phyloP scores from a whole-genome alignment of 441 rosid genomes.

The Jatropha multifida region DNA sequence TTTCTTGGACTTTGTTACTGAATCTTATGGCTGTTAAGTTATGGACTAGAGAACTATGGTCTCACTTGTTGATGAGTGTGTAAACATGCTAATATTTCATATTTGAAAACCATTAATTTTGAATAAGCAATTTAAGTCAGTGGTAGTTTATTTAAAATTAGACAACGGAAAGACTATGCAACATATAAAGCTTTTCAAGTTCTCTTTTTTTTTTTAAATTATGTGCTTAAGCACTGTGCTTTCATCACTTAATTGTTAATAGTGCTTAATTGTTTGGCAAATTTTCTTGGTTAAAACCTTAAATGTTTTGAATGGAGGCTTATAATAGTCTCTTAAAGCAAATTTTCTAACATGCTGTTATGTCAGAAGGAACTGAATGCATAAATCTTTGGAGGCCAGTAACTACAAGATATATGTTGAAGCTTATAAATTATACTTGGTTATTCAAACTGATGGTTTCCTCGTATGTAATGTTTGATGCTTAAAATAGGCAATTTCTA shows the following conservation, averaged over 20 bases:
- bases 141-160: not conserved
- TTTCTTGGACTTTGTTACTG: not conserved
- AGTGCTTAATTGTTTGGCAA: not conserved
- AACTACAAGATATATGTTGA: not conserved
- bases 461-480: not conserved
- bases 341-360: not conserved
- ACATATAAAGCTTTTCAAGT: too few relatives aligned
- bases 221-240: too few relatives aligned
- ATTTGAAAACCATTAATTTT: not conserved
- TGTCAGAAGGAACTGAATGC: not conserved
- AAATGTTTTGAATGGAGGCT: not conserved
- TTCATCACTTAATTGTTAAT: too few relatives aligned
- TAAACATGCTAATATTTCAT: not conserved
- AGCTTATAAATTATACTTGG: constrained; percentile 6
- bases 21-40: not conserved
- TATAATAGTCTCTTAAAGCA: not conserved
- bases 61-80: not conserved
- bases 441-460: not conserved
- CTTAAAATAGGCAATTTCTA: constrained; percentile 75
- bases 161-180: not conserved
- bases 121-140: constrained; percentile 7
- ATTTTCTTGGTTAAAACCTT: not conserved
- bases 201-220: too few relatives aligned
- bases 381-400: not conserved
- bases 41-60: not conserved